Evolutionary conservation across 1,139 yeast species (phyloP), one percentile per base, ranked within the genome.

Genomic region (Protomyces inundatus): DNA sequence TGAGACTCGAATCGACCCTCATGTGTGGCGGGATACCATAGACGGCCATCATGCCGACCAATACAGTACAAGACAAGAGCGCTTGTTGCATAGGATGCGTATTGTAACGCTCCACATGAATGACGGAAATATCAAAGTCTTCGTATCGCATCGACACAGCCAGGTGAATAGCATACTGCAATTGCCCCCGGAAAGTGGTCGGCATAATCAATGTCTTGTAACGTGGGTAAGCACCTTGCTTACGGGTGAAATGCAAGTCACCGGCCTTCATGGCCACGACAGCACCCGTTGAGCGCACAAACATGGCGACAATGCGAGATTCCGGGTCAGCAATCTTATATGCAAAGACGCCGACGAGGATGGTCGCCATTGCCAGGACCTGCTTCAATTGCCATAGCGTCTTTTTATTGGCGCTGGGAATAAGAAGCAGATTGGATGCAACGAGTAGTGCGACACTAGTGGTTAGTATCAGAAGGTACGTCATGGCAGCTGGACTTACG

Each of bases 51-150:
- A 58, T 40, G 23, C 56, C 62, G 30, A 34, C 53, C 9, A 58
- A 30, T n/a, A 58, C 23, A 16, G 56, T 33, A 33, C 46, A 10
- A 3, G 62, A 58, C 3, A 58, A 35, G 6, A 52, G 53, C 30
- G 62, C 62, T 42, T 58, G 62, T 6, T 55, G 62, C 62, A 58
- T 58, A 6, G 62, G 62, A 23, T 58, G 62, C 16, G 53, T 58
- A 12, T 56, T 58, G 45, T 51, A 58, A 23, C 52, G 42, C 50
- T 58, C 62, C 35, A 39, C 39, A 14, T 58, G 45, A 39, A 58
- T 58, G 62, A 58, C 62, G 9, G 62, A 58, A 35, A 58, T 58
- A 52, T 58, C 56, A 42, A 58, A 58, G 46, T 58, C 62, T 42
- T 58, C 62, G 34, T 58, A 58, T 5, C 62, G 55, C 62, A 58